Evolutionary conservation across 371 early-diverging fungal genomes (phyloP), one percentile per base, ranked within the genome.

Genomic region (Apophysomyces trapeziformis): DNA sequence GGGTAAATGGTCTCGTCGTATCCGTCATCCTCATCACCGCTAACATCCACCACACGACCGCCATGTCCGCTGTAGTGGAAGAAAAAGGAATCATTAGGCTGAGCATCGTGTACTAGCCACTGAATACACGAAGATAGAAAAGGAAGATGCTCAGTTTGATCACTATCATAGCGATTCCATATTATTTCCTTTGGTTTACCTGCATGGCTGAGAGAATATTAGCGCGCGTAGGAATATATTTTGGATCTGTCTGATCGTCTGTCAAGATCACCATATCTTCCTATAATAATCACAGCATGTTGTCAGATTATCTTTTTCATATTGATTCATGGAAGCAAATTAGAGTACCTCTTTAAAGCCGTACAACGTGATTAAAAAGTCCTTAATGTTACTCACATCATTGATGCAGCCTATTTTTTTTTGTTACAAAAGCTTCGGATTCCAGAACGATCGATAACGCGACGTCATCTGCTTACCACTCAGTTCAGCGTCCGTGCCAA

Each of bases 11-110:
- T 82, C 50, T 82, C 82, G 64, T 82, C 82, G 38, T 58, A 82
- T 11, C 94, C 94, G 71, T 96, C 96, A 45, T 87, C 84, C 67
- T 97, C 96, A 72, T 96, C 96, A 16, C 93, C 93, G 56, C 88
- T 80, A 9, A 59, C 58, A 78, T 94, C 94, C 57, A 73, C 70
- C 7, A 77, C 82, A 58, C 88, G 87, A 7, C 87, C 88, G 41
- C 97, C 97, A 77, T 97, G 97, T 7, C 97, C 98, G 67, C 91
- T 91, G 75, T 84, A 98, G 72, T 95, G 96, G 77, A 96, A 88
- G 68, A 95, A 90, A 77, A 91, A 86, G 69, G 92, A 90, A 73
- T 97, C 97, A 69, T 95, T 90, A n/a, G 90, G 85, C 43, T 74
- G 79, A 13, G 94, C 93, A 62, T 87, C 95, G n/a, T 75, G 69